These are phyloP conservation scores for Dioscorea zingiberensis DNA, from an alignment of 106 monocot species.

Conservation along the genomic window DNA sequence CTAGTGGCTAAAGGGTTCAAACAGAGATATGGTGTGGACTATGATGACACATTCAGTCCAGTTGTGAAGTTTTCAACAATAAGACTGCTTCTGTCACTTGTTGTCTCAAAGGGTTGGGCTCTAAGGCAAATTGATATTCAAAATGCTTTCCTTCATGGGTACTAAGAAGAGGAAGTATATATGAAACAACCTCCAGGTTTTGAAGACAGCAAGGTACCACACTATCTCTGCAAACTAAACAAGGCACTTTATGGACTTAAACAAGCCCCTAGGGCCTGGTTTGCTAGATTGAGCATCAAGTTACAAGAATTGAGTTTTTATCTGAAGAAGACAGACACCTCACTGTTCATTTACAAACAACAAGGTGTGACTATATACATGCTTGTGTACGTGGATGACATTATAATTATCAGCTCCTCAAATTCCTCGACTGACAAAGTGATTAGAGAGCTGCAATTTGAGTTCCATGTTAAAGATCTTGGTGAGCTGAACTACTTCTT, in stretches of 20 bases:
- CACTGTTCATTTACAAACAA: background rate
- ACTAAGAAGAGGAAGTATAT: background rate
- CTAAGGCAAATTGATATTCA: background rate
- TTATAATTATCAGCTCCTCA: background rate
- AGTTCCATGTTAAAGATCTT: background rate
- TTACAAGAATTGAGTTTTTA: background rate
- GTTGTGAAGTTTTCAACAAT: slow-evolving; percentile 5
- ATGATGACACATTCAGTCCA: slow-evolving; percentile 26
- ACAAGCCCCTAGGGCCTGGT: background rate
- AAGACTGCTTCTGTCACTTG: background rate
- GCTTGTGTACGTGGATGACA: background rate
- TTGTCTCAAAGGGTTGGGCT: background rate
- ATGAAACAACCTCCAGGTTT: background rate
- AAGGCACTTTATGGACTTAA: background rate
- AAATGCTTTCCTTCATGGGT: background rate
- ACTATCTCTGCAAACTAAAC: background rate
- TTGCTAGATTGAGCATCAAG: background rate
- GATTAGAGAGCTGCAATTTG: too few species aligned
- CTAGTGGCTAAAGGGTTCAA: slow-evolving; percentile 10
- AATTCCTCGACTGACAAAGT: too few species aligned
- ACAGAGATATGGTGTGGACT: slow-evolving; percentile 14
- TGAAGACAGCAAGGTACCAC: background rate
- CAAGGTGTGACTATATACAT: background rate
- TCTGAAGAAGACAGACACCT: background rate
- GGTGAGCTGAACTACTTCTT: background rate